Evolutionary conservation across 352 stramenopile species (phyloP), one percentile per base, ranked within the genome.

Genomic region (Elongisporangium anandrum): DNA sequence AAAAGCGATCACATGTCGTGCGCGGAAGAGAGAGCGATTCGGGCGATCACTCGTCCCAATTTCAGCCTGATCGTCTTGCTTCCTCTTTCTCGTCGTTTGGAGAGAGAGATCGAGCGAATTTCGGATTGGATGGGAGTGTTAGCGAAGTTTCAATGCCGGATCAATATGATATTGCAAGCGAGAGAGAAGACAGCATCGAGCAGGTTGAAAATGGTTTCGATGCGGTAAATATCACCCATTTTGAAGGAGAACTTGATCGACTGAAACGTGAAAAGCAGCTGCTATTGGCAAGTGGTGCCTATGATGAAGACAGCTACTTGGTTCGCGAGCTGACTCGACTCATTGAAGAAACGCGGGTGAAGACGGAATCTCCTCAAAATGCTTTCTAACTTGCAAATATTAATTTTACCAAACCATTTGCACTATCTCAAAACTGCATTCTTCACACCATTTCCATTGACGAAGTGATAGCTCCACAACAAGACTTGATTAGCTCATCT

Each of bases 291-390:
- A 92, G 73, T 52, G 82, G 82, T 4, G 66, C 71, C 17, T 92
- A 92, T 58, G 67, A 78, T n/a, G 53, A 70, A 8, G 57, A 89
- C 47, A 89, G 81, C 47, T 82, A 87, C 21, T 41, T 94, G 29
- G 76, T 92, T 17, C 75, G 69, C 2, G 82, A 92, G 51, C 70
- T 94, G 41, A 79, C 85, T 23, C 69, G 85, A 29, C 65, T 83
- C 4, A 91, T 92, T 21, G 66, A 52, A 17, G 48, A 57, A 21
- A 68, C 63, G 5, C 70, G 59, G 52, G 55, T 56, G 48, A 73
- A 75, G 49, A 47, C 51, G 19, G 13, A 21, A 13, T 19, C 50
- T 22, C 19, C 22, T 20, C 29, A 29, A 20, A 21, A 57, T 50
- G 54, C 38, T 41, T 41, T 41, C 29, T 41, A 41, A 41, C 29